phyloP scores from a whole-genome alignment of 2,329 filamentous ascomycete genomes.

The Talaromyces sp. region DNA sequence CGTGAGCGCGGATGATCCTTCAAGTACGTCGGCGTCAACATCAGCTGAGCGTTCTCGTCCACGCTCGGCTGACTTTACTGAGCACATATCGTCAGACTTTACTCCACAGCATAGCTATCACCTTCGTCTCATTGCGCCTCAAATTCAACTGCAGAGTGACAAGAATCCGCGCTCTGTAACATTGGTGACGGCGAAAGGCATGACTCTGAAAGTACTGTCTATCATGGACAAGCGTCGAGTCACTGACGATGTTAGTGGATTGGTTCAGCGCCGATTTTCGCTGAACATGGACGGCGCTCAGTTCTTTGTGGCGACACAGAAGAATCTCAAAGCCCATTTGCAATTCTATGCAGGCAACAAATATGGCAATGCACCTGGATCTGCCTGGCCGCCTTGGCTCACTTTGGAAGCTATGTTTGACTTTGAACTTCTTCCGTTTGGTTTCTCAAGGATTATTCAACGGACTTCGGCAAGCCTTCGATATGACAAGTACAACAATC shows the following conservation, averaged over 20 bases:
- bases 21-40: slow-evolving; percentile 29
- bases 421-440: slow-evolving; percentile 87
- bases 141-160: slow-evolving; percentile 97
- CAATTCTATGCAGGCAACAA: slow-evolving; percentile 92
- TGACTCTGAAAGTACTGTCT: slow-evolving; percentile 96
- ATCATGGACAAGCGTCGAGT: slow-evolving; percentile 96
- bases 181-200: slow-evolving; percentile 92
- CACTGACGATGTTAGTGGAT: slow-evolving; percentile 85
- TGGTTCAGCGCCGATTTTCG: slow-evolving; percentile 90
- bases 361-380: slow-evolving; percentile 80
- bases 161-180: slow-evolving; percentile 98
- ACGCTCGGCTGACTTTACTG: slow-evolving; percentile 53
- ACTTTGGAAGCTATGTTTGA: slow-evolving; percentile 99
- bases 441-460: slow-evolving; percentile 96
- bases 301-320: slow-evolving; percentile 94
- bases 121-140: slow-evolving; percentile 88
- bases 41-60: slow-evolving; percentile 34
- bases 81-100: slow-evolving; percentile 83
- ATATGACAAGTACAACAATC: slow-evolving; percentile 97
- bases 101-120: slow-evolving; percentile 91
- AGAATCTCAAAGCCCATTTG: slow-evolving; percentile 81
- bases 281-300: slow-evolving; percentile 97
- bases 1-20: slow-evolving; percentile 66
- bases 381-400: slow-evolving; percentile 96
- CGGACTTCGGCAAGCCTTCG: slow-evolving; percentile 91